phyloP scores from a whole-genome alignment of 306 rosid genomes.

The Prunus mira region DNA sequence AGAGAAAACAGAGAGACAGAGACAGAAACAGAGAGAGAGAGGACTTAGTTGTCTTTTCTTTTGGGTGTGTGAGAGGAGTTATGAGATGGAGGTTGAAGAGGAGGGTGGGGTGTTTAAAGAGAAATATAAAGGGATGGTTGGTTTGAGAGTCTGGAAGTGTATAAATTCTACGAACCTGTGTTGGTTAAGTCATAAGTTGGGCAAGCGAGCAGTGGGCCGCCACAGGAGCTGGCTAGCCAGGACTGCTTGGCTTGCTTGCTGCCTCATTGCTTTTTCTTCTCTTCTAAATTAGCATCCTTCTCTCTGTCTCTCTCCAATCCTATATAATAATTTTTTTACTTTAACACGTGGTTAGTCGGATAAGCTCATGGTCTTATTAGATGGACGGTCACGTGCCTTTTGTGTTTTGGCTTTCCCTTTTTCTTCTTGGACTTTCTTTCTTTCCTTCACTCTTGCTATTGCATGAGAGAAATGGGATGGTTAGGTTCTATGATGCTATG shows the following conservation, averaged over 20 bases:
- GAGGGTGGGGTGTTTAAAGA: not conserved
- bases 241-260: no score
- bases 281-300: not conserved
- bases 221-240: conserved; percentile 28
- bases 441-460: not conserved
- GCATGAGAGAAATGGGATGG: not conserved
- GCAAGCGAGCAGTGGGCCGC: conserved; percentile 40
- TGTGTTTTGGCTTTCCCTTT: conserved; percentile 21
- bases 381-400: conserved; percentile 48
- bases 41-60: not conserved
- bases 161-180: conserved; percentile 22
- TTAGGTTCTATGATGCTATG: not conserved
- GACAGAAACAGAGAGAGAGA: not conserved
- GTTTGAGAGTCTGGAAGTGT: not conserved
- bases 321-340: conserved; percentile 6
- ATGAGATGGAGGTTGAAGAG: not conserved
- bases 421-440: not conserved
- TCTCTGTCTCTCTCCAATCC: not conserved
- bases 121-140: not conserved
- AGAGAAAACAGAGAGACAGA: conserved; percentile 1
- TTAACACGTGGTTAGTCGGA: conserved; percentile 41
- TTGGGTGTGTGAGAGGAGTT: not conserved
- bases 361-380: conserved; percentile 15
- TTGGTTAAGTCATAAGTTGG: conserved; percentile 20
- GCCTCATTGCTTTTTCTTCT: not conserved